These are phyloP conservation scores for Aurifilum marmelostoma DNA, from an alignment of 2,329 filamentous ascomycete species.

Conservation along the genomic window DNA sequence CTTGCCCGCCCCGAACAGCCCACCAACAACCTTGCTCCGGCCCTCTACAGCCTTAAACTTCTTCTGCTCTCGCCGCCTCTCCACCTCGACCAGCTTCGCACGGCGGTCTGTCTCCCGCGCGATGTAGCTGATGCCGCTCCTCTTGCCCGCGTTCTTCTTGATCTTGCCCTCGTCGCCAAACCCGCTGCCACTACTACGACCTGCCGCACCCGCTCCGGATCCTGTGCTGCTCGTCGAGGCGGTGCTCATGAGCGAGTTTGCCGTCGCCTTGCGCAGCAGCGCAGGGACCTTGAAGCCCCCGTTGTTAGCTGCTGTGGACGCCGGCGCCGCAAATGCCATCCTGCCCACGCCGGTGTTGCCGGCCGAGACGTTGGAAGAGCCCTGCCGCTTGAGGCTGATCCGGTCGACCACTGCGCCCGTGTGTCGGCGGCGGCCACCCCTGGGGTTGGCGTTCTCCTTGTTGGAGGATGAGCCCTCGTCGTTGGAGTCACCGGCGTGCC, in stretches of 20 bases:
- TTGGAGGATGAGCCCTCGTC: slow-evolving; percentile 40
- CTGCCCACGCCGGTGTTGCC: slow-evolving; percentile 42
- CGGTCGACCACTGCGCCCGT: slow-evolving; percentile 68
- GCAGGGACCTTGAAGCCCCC: slow-evolving; percentile 68
- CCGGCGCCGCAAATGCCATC: slow-evolving; percentile 59
- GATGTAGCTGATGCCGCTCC: slow-evolving; percentile 64
- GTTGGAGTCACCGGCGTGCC: slow-evolving; percentile 53
- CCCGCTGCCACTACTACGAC: slow-evolving; percentile 23
- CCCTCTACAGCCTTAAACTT: slow-evolving; percentile 61
- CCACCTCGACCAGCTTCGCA: slow-evolving; percentile 58
- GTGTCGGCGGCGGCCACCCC: slow-evolving; percentile 38
- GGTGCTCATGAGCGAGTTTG: slow-evolving; percentile 55
- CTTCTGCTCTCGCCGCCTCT: slow-evolving; percentile 61
- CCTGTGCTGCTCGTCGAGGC: slow-evolving; percentile 15
- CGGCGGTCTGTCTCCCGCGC: slow-evolving; percentile 61
- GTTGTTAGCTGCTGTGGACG: slow-evolving; percentile 41
- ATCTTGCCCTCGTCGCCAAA: slow-evolving; percentile 54
- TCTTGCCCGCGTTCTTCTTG: slow-evolving; percentile 63
- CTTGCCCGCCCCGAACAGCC: slow-evolving; percentile 59
- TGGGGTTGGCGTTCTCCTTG: slow-evolving; percentile 55
- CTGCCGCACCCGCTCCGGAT: not conserved
- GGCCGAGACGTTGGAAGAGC: slow-evolving; percentile 38
- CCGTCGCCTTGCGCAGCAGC: slow-evolving; percentile 74
- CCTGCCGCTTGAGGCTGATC: slow-evolving; percentile 66
- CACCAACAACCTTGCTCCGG: slow-evolving; percentile 59